Conservation (phyloP, 768 basidiomycete genomes). For the Dentipellis fragilis region DNA sequence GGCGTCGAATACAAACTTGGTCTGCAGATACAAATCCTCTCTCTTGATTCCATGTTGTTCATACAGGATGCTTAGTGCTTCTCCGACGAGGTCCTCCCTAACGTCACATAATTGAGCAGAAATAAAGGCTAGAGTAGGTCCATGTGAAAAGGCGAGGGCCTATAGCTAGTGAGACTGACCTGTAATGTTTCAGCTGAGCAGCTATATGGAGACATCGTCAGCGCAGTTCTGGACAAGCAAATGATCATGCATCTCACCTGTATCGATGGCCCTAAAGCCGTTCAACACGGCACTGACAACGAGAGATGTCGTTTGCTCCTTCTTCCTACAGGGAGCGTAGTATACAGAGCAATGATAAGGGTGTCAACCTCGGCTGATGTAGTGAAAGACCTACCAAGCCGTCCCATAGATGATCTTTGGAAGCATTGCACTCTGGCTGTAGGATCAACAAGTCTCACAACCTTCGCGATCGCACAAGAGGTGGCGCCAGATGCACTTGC, state of each 20-base stretch:
- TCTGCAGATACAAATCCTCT: conserved; percentile 68
- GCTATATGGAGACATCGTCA: conserved; percentile 27
- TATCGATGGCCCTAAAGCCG: conserved; percentile 78
- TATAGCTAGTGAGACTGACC: conserved; percentile 28
- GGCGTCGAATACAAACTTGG: conserved; percentile 41
- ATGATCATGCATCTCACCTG: conserved; percentile 34
- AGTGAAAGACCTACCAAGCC: conserved; percentile 34
- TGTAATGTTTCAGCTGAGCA: conserved; percentile 66
- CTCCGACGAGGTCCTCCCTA: conserved; percentile 65
- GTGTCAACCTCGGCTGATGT: neutral
- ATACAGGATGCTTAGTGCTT: conserved; percentile 49
- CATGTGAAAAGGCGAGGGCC: neutral
- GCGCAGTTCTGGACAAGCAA: neutral
- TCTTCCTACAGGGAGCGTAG: conserved; percentile 69
- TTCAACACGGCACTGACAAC: conserved; percentile 63
- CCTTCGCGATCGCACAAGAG: no score
- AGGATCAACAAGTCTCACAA: no score
- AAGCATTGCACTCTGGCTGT: no score
- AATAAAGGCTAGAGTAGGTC: neutral
- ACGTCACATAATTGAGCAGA: neutral
- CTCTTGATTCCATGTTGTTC: conserved; percentile 52
- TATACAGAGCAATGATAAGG: neutral
- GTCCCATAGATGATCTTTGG: conserved; percentile 45
- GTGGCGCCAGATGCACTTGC: no score
- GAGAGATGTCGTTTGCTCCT: conserved; percentile 54